Base-by-base conservation (phyloP, 106 monocot species). In the Triglochin maritima region DNA sequence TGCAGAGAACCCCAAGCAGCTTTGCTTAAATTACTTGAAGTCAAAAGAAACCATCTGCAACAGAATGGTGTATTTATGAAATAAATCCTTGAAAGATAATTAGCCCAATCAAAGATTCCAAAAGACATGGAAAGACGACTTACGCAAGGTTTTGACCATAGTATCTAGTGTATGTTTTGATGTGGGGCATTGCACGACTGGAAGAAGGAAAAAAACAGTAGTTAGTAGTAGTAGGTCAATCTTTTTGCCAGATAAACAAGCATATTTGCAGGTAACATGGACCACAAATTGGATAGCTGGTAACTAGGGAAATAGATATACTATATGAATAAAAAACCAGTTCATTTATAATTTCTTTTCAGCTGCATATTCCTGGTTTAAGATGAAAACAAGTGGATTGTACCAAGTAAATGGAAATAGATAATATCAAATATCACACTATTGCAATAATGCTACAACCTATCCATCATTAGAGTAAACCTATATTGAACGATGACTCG, bases 1-100 rank as follows among this genome's bases (percentile, higher is more conserved):
- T 98, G 98, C 57, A 98, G 61, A 44, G 98, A 88, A 71, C 98
- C 98, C 98, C 98, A 98, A 66, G 98, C 92, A 77, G 98, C 98
- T 79, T 92, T 98, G 81, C 98, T 98, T 73, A 98, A 74, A 82
- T 98, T 98, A 71, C 92, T 80, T 56, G 98, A 98, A 60, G 92
- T 92, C 2, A 98, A 78, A 42, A 98, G 81, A 64, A 98, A 98
- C 96, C 96, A 91, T 71, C 90, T 95, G 65, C 43, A 68, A 50
- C 41, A 64, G 9, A 69, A 50, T 43, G 42, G 12, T 48, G 13
- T 6, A 3, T 45, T 65, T 50, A 52, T 49, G 7, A 17, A 15
- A 65, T n/a, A 14, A 65, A 8, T 52, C 11, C 11, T 11, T 29
- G 29, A 29, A 29, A 29, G 49, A 65, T 60, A 62, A 13, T 65